A percentile compares a stretch with the other conserved stretches of the same genome.
phyloP scores from a whole-genome alignment of 2,329 filamentous ascomycete species.

The Ramichloridium luteum region DNA sequence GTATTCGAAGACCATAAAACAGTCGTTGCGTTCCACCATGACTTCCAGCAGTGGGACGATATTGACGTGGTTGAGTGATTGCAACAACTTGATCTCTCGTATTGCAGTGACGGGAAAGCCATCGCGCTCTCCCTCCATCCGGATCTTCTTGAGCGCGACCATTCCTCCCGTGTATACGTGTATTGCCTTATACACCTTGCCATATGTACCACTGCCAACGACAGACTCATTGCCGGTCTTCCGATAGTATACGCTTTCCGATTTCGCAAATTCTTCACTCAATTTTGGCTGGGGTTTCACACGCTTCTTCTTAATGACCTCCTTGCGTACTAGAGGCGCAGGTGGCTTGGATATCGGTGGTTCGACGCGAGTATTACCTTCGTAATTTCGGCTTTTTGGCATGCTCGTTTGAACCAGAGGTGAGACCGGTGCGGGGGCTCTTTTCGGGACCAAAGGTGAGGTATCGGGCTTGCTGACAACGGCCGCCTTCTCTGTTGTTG shows the following conservation, averaged over 20 bases:
- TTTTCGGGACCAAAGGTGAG: slow-evolving; percentile 37
- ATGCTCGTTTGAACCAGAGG: slow-evolving; percentile 18
- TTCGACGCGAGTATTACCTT: slow-evolving; percentile 22
- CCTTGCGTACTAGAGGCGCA: slow-evolving; percentile 26
- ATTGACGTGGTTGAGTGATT: slow-evolving; percentile 70
- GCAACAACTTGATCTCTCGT: slow-evolving; percentile 82
- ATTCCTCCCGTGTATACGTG: slow-evolving; percentile 80
- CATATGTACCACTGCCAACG: slow-evolving; percentile 88
- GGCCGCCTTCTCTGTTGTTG: slow-evolving; percentile 25
- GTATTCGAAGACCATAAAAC: slow-evolving; percentile 99
- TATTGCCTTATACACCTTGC: slow-evolving; percentile 86
- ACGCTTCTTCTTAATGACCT: slow-evolving; percentile 54
- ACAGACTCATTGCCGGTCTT: slow-evolving; percentile 98
- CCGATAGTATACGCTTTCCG: slow-evolving; percentile 83
- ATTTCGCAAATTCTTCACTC: slow-evolving; percentile 57
- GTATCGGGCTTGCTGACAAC: slow-evolving; percentile 16
- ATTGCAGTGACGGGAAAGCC: slow-evolving; percentile 86
- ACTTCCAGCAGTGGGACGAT: slow-evolving; percentile 77
- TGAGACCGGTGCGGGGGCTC: slow-evolving; percentile 24
- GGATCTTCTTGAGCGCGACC: slow-evolving; percentile 79
- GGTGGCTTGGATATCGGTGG: slow-evolving; percentile 9
- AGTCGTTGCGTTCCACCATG: slow-evolving; percentile 98
- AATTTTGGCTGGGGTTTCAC: slow-evolving; percentile 60
- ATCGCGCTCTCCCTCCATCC: slow-evolving; percentile 86
- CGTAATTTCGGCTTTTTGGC: slow-evolving; percentile 24